A percentile compares a stretch with the other conserved stretches of the same genome.
Conservation (phyloP, 805 yeast genomes). For the Diddensiella transvaalensis region DNA sequence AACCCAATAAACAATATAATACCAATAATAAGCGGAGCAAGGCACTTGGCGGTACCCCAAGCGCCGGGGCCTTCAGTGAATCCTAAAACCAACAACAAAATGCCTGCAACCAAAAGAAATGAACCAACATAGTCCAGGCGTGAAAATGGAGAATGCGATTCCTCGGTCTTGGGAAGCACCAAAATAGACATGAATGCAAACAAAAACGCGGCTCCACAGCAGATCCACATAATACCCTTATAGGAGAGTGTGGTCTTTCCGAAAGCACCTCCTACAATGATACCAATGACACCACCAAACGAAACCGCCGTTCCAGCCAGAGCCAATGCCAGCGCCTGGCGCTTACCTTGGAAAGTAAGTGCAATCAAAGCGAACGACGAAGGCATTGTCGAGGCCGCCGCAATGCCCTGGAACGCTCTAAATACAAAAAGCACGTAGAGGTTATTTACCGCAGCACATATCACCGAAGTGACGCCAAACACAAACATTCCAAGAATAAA, state of each 20-base stretch:
- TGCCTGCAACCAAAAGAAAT: slow-evolving; percentile 34
- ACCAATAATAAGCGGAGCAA: slow-evolving; percentile 43
- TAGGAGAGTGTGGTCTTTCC: slow-evolving; percentile 38
- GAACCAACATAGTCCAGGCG: slow-evolving; percentile 39
- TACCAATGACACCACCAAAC: slow-evolving; percentile 40
- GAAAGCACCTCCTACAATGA: slow-evolving; percentile 45
- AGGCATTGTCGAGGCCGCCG: slow-evolving; percentile 43
- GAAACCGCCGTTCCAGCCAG: slow-evolving; percentile 29
- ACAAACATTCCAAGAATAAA: slow-evolving; percentile 29
- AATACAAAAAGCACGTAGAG: slow-evolving; percentile 39
- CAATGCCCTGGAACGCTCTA: slow-evolving; percentile 45
- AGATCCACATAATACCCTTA: slow-evolving; percentile 38
- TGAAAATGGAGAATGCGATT: slow-evolving; percentile 19
- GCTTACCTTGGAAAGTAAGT: slow-evolving; percentile 29
- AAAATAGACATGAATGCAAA: slow-evolving; percentile 28
- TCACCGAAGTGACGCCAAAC: slow-evolving; percentile 32
- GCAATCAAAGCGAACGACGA: slow-evolving; percentile 36
- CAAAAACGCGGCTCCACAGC: slow-evolving; percentile 34
- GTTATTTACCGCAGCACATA: slow-evolving; percentile 38
- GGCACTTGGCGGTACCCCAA: slow-evolving; percentile 41
- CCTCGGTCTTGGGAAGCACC: slow-evolving; percentile 29
- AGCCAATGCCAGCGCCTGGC: slow-evolving; percentile 31
- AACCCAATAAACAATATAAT: slow-evolving; percentile 30
- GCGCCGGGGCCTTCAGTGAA: slow-evolving; percentile 44
- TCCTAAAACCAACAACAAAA: slow-evolving; percentile 41